Evolutionary conservation across 805 yeast species (phyloP), one percentile per base, ranked within the genome.

Genomic region (Candida nemodendra): DNA sequence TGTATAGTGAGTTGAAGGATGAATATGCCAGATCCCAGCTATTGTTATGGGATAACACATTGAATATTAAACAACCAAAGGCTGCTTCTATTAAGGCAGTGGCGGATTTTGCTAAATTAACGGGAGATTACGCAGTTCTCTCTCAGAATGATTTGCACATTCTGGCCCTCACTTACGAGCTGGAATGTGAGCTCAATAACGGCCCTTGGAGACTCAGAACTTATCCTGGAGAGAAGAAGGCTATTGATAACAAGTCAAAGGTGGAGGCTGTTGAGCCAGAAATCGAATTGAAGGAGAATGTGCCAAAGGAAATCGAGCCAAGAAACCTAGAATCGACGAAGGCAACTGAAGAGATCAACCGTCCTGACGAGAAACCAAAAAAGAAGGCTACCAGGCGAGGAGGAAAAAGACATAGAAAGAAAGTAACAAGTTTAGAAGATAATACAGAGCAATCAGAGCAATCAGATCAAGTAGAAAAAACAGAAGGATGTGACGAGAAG

Each of bases 71-170:
- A 62, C 97, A 90, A 50, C 99, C 99, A 3, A 76, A 70, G 38
- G 66, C 76, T 5, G 78, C 64, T 24, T 74, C 73, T 25, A 74
- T 91, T 26, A 76, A 76, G 43, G 74, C 72, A 43, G 95, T 89
- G 8, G 66, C 75, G 5, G 79, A 74, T 4, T 91, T 93, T 65
- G 82, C 98, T 9, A 82, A 76, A 53, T 66, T 84, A 33, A 90
- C 98, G 1, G 99, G 99, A 59, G 99, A 93, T 67, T 84, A 71
- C 48, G 67, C 84, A 4, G 99, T 91, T 4, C 71, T 93, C 39
- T 86, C 96, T 48, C 76, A 81, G 26, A 90, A 95, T 47, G 99
- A 93, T 82, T 68, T 93, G 25, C 96, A 90, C 56, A 83, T 93
- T 39, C 72, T 95, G 43, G 98, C 99, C 0, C 71, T 93, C 50